Conservation (phyloP, 345 rosid genomes). For the Eucalyptus erythrocorys region DNA sequence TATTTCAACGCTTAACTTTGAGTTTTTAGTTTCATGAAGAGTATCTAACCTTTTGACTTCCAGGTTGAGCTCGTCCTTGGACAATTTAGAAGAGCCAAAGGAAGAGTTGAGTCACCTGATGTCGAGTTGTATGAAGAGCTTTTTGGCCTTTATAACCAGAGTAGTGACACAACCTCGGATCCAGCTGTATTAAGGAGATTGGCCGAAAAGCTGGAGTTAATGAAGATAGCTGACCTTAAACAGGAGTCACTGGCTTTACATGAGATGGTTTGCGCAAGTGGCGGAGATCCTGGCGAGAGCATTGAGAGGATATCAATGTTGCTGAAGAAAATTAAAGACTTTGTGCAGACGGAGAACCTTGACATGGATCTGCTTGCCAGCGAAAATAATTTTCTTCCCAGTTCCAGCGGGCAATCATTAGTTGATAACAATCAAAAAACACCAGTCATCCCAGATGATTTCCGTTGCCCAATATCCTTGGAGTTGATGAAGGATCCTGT, state of each 20-base stretch:
- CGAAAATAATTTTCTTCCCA: conserved; percentile 22
- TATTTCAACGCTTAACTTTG: neutral
- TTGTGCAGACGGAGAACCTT: conserved; percentile 69
- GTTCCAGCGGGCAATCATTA: conserved; percentile 49
- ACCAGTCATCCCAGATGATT: conserved; percentile 82
- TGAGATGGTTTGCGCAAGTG: conserved; percentile 63
- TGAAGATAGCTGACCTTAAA: conserved; percentile 62
- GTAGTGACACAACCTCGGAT: conserved; percentile 30
- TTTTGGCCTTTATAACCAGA: conserved; percentile 40
- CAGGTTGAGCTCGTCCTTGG: conserved; percentile 87
- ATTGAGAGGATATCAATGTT: conserved; percentile 85
- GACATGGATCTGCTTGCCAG: conserved; percentile 27
- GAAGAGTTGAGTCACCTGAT: conserved; percentile 61
- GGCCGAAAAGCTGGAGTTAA: conserved; percentile 60
- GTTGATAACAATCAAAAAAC: conserved; percentile 44
- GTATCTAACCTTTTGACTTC: neutral
- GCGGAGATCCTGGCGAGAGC: conserved; percentile 66
- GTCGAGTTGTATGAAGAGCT: conserved; percentile 55
- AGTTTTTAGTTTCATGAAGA: neutral
- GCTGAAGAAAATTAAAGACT: conserved; percentile 73
- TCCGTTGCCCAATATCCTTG: conserved; percentile 93
- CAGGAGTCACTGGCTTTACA: conserved; percentile 91
- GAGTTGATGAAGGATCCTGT: conserved; percentile 98
- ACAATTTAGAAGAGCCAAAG: conserved; percentile 85
- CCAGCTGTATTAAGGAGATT: conserved; percentile 44